Conservation (phyloP, 1,284 basidiomycete species). For the Pyrrhoderma noxium region DNA sequence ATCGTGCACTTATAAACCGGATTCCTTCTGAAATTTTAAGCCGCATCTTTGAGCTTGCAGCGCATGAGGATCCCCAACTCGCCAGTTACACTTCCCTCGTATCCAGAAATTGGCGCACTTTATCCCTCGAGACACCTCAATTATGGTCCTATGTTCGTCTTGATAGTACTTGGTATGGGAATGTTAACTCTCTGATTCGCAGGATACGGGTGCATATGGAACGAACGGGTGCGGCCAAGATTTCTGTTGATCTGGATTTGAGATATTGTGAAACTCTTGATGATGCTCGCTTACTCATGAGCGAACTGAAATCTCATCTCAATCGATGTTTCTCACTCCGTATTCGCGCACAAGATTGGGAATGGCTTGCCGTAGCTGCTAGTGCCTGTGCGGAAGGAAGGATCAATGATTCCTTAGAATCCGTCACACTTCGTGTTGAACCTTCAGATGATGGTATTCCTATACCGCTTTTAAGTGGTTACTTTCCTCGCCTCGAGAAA, state of each 20-base stretch:
- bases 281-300: conserved; percentile 26
- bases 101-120: conserved; percentile 26
- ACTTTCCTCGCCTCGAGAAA: conserved; percentile 24
- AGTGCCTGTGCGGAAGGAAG: conserved; percentile 23
- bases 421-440: conserved; percentile 26
- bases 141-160: conserved; percentile 30
- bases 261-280: conserved; percentile 23
- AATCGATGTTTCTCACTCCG: conserved; percentile 27
- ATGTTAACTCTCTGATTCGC: conserved; percentile 25
- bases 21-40: conserved; percentile 30
- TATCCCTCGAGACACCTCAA: conserved; percentile 25
- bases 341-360: conserved; percentile 26
- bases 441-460: conserved; percentile 25
- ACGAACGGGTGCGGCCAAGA: conserved; percentile 27
- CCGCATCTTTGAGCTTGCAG: conserved; percentile 30
- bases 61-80: conserved; percentile 24
- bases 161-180: conserved; percentile 26
- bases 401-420: conserved; percentile 23
- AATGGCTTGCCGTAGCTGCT: conserved; percentile 26
- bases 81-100: conserved; percentile 25
- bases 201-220: conserved; percentile 24
- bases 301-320: conserved; percentile 26
- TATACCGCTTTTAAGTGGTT: conserved; percentile 24
- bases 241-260: conserved; percentile 28
- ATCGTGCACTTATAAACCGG: conserved; percentile 26